These are phyloP conservation scores for Fusarium praegraminearum DNA, from an alignment of 2,329 filamentous ascomycete species.

Conservation along the genomic window DNA sequence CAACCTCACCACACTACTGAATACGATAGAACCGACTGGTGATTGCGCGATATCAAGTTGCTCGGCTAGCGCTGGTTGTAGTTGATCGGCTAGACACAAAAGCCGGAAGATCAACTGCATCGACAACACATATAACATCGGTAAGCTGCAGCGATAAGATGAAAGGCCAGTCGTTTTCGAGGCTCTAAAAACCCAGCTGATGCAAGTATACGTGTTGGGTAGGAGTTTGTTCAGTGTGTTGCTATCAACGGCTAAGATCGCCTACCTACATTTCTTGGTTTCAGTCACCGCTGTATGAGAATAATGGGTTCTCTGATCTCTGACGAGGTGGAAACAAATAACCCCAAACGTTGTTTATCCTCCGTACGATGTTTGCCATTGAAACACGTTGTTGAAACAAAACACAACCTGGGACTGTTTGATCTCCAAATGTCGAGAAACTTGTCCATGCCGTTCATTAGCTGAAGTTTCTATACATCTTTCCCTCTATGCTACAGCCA, in stretches of 20 bases:
- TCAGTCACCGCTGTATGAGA: neutral
- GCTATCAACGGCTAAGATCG: constrained; percentile 1
- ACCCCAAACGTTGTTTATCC: neutral
- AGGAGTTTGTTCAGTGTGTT: constrained; percentile 9
- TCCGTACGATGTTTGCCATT: neutral
- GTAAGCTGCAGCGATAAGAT: constrained; percentile 9
- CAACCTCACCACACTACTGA: neutral
- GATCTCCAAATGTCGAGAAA: neutral
- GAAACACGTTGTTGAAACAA: neutral
- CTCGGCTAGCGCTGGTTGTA: constrained; percentile 1
- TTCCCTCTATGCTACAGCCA: neutral
- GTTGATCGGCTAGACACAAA: constrained; percentile 8
- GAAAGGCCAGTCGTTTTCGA: constrained; percentile 8
- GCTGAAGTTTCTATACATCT: neutral
- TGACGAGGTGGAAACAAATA: neutral
- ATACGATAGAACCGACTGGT: neutral
- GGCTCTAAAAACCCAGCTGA: neutral
- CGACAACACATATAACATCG: neutral
- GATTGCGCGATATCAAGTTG: constrained; percentile 7
- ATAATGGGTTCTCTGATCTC: neutral
- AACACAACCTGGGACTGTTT: neutral
- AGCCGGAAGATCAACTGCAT: constrained; percentile 6
- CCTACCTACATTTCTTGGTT: neutral
- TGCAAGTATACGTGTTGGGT: constrained; percentile 24
- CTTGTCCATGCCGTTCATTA: neutral